Base-by-base conservation (phyloP, 2,329 filamentous ascomycete genomes). In the Aureobasidium sp. region DNA sequence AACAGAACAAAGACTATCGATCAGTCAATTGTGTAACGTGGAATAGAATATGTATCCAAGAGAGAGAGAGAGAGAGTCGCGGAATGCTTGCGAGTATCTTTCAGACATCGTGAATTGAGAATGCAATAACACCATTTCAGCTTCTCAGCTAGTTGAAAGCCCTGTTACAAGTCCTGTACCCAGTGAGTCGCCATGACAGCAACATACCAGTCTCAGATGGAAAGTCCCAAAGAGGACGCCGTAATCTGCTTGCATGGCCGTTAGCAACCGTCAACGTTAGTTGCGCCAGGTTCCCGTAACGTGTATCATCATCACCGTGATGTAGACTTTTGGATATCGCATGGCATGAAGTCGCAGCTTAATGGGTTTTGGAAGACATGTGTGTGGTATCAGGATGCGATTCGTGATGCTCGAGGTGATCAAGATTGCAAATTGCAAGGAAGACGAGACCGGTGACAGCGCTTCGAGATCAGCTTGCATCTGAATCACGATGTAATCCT, bases 171-270 rank as follows among this genome's bases (percentile, higher is more conserved):
- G 10, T 16, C 2, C 17, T 6, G 24, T 3, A 24, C 29, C 11
- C 19, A 7, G 14, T 21, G 6, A 24, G 12, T 47, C n/a, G 7
- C 34, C 42, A 11, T 35, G 30, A 24, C 30, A 37, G 29, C 19
- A 37, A 10, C 5, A 48, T 48, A 37, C 32, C 32, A 34, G 30
- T 47, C 10, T 17, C 21, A 25, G 17, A 45, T 34, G 29, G 19
- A 34, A 27, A n/a, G 19, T 37, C 22, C 32, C n/a, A 37, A 25
- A 48, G 22, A 4, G 8, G 6, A 17, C n/a, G 21, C 22, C 7
- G 44, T 6, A 37, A 37, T 48, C 44, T 48, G n/a, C 17, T 37
- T 48, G 44, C 44, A 37, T 48, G 22, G 27, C 44, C 45, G 45
- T 39, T 49, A 12, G 2, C 6, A 49, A 49, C 45, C 10, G 44